phyloP scores from a whole-genome alignment of 495 filamentous ascomycete genomes.

The Extremus antarcticus region DNA sequence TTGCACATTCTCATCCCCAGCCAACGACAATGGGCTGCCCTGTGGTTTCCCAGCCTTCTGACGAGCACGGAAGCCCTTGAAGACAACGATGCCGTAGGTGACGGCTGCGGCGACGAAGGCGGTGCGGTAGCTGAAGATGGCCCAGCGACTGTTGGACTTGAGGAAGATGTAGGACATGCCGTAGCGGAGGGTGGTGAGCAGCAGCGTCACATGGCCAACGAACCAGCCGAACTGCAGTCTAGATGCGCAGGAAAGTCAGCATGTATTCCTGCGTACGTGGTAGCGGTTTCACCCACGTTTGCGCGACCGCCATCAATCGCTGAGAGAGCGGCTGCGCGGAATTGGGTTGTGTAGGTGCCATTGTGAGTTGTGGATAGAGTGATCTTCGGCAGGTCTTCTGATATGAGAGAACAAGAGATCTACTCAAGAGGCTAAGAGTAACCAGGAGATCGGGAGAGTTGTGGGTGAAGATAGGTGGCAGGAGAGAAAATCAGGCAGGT shows the following conservation, averaged over 20 bases:
- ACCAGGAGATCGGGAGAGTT: background rate
- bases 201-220: slow-evolving; percentile 72
- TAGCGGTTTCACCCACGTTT: background rate
- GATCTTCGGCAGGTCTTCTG: background rate
- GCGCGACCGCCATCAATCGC: background rate
- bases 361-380: background rate
- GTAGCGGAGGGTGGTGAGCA: slow-evolving; percentile 75
- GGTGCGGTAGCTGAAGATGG: slow-evolving; percentile 72
- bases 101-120: slow-evolving; percentile 79
- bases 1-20: slow-evolving; percentile 90
- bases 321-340: background rate
- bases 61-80: slow-evolving; percentile 86
- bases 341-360: background rate
- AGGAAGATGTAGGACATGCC: slow-evolving; percentile 69
- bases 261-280: background rate
- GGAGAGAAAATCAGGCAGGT: too few species aligned
- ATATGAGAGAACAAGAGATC: background rate
- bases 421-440: background rate
- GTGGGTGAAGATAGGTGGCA: background rate
- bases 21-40: slow-evolving; percentile 47
- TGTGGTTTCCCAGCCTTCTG: slow-evolving; percentile 42
- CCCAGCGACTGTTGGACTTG: slow-evolving; percentile 63
- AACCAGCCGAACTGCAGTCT: slow-evolving; percentile 62
- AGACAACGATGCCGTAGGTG: slow-evolving; percentile 98
- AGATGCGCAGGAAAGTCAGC: background rate